These are phyloP conservation scores for Chamaenerion angustifolium DNA, from an alignment of 345 rosid genomes.

Conservation along the genomic window DNA sequence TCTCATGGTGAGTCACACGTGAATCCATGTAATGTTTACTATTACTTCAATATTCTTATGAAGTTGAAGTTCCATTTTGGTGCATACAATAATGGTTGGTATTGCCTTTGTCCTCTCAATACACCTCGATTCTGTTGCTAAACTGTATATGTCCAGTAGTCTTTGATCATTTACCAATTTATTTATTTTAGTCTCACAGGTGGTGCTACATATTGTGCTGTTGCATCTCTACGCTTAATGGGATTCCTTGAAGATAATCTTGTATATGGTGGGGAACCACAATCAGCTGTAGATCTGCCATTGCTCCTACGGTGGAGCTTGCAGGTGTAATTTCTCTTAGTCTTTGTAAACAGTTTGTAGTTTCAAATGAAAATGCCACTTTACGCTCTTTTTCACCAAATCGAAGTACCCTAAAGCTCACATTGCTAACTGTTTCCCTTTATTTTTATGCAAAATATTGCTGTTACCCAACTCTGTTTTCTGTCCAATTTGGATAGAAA, in stretches of 20 bases:
- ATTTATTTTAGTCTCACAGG: conserved; percentile 46
- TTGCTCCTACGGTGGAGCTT: conserved; percentile 63
- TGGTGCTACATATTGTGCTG: conserved; percentile 88
- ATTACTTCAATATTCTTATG: not conserved
- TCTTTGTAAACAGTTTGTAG: not conserved
- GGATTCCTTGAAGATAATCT: conserved; percentile 60
- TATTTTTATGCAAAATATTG: too few relatives aligned
- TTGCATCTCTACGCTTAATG: conserved; percentile 79
- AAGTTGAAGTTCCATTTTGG: not conserved
- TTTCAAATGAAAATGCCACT: too few relatives aligned
- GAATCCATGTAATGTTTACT: not conserved
- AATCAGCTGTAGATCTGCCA: conserved; percentile 33
- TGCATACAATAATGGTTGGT: not conserved
- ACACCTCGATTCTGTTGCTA: not conserved
- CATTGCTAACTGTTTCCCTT: too few relatives aligned
- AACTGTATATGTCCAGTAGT: too few relatives aligned
- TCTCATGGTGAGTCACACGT: conserved; percentile 78
- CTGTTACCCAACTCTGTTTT: too few relatives aligned
- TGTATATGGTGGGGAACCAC: conserved; percentile 23
- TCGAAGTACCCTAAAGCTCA: too few relatives aligned
- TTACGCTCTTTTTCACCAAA: too few relatives aligned
- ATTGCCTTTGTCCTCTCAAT: not conserved
- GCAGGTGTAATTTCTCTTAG: conserved; percentile 29
- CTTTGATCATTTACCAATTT: conserved; percentile 8
- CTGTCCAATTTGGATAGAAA: too few relatives aligned